These are phyloP conservation scores for Yamadazyma epiphylla DNA, from an alignment of 1,139 yeast genomes.

Conservation along the genomic window DNA sequence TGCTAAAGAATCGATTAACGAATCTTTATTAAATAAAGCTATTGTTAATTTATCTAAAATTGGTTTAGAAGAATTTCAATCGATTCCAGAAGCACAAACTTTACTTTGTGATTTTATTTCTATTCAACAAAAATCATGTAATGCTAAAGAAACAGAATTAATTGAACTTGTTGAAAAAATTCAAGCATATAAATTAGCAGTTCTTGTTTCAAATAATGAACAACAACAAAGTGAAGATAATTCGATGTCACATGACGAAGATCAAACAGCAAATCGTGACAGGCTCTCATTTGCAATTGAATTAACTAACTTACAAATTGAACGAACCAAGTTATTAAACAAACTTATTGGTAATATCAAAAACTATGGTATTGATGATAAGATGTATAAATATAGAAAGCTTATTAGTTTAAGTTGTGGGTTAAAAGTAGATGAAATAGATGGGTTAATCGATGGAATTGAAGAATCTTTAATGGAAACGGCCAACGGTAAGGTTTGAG, in stretches of 20 bases:
- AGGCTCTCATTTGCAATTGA: slow-evolving; percentile 29
- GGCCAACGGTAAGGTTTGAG: slow-evolving; percentile 2
- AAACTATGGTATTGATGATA: slow-evolving; percentile 40
- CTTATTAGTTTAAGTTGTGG: slow-evolving; percentile 83
- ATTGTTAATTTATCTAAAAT: slow-evolving; percentile 16
- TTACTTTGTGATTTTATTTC: slow-evolving; percentile 19
- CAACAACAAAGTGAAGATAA: slow-evolving; percentile 9
- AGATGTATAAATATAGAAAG: slow-evolving; percentile 77
- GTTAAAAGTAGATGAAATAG: slow-evolving; percentile 74
- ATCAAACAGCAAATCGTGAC: slow-evolving; percentile 14
- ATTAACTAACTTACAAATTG: slow-evolving; percentile 51
- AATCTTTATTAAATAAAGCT: slow-evolving; percentile 15
- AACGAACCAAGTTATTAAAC: slow-evolving; percentile 42
- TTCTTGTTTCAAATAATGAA: slow-evolving; percentile 25
- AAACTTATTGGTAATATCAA: slow-evolving; percentile 34
- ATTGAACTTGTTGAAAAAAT: slow-evolving; percentile 22
- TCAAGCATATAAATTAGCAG: slow-evolving; percentile 30
- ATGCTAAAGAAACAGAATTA: slow-evolving; percentile 32
- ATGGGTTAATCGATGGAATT: slow-evolving; percentile 50
- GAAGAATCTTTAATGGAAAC: slow-evolving; percentile 41
- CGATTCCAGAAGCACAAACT: slow-evolving; percentile 27
- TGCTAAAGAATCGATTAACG: slow-evolving; percentile 14
- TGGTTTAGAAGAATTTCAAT: slow-evolving; percentile 22
- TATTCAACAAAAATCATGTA: slow-evolving; percentile 25
- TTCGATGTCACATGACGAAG: slow-evolving; percentile 13